A percentile compares a stretch with the other conserved stretches of the same genome.
Evolutionary conservation across 768 basidiomycete species (phyloP).

Genomic region (Daedaleopsis sinensis): DNA sequence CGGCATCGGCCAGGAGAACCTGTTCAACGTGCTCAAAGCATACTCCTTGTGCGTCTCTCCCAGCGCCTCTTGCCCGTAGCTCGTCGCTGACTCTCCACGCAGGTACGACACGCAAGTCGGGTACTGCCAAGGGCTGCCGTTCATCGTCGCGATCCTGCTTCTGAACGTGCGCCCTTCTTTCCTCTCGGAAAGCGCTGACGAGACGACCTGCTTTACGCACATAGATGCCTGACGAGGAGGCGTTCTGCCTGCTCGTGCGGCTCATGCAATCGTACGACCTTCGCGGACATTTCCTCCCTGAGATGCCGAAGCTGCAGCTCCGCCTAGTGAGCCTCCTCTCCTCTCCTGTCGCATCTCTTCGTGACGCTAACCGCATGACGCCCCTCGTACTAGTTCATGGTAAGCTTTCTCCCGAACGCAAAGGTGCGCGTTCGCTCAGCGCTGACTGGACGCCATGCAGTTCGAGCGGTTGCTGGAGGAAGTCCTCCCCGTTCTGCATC

Average conservation of each 20-base stretch:
- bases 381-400: no score
- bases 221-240: slow-evolving; percentile 99
- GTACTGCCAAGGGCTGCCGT: slow-evolving; percentile 97
- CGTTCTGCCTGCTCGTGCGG: slow-evolving; percentile 92
- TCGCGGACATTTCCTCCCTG: slow-evolving; percentile 95
- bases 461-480: slow-evolving; percentile 96
- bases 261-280: slow-evolving; percentile 97
- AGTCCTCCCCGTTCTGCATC: slow-evolving; percentile 85
- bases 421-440: background rate
- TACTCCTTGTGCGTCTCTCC: slow-evolving; percentile 72
- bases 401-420: slow-evolving; percentile 29
- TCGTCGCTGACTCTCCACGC: slow-evolving; percentile 1
- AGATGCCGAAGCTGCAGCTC: slow-evolving; percentile 96
- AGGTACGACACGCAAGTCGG: slow-evolving; percentile 93
- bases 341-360: no score
- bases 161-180: slow-evolving; percentile 63
- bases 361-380: no score
- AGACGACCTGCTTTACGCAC: slow-evolving; percentile 81
- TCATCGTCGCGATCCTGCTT: slow-evolving; percentile 91
- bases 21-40: no score
- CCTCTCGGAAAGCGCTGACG: slow-evolving; percentile 84
- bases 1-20: slow-evolving; percentile 94
- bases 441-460: slow-evolving; percentile 40
- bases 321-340: slow-evolving; percentile 63
- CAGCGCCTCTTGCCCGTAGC: background rate